phyloP scores from a whole-genome alignment of 495 filamentous ascomycete genomes.

The Pyrenula massariospora region DNA sequence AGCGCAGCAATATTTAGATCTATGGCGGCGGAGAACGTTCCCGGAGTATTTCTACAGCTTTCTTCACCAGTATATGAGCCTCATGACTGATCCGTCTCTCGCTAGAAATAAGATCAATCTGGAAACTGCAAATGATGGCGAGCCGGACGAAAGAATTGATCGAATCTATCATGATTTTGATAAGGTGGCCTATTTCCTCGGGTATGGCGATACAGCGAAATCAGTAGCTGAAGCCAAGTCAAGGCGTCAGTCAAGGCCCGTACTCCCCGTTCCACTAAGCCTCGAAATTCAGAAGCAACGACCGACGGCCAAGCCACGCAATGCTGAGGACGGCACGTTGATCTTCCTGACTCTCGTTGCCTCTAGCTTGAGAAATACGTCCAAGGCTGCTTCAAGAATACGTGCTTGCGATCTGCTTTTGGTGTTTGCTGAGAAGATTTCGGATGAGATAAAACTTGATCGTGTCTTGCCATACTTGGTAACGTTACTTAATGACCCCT shows the following conservation, averaged over 20 bases:
- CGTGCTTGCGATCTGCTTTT: conserved; percentile 88
- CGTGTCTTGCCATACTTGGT: conserved; percentile 86
- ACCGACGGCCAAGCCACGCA: conserved; percentile 64
- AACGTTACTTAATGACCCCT: conserved; percentile 64
- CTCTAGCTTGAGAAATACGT: conserved; percentile 78
- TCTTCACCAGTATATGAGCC: conserved; percentile 91
- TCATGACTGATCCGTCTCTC: conserved; percentile 87
- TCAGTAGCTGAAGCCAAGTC: conserved; percentile 3
- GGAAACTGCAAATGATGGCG: conserved; percentile 54
- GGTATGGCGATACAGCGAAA: conserved; percentile 17
- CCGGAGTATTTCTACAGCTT: conserved; percentile 95
- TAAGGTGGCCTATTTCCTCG: conserved; percentile 90
- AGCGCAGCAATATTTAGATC: conserved; percentile 87
- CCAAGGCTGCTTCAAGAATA: conserved; percentile 72
- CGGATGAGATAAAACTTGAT: conserved; percentile 95
- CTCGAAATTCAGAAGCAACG: conserved; percentile 9
- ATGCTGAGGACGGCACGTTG: conserved; percentile 75
- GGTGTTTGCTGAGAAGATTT: conserved; percentile 81
- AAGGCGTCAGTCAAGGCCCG: conserved; percentile 8
- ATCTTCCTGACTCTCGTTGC: conserved; percentile 85
- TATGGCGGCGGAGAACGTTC: conserved; percentile 85
- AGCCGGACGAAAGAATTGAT: conserved; percentile 88
- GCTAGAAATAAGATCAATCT: conserved; percentile 54
- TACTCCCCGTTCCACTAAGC: conserved; percentile 14
- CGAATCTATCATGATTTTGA: conserved; percentile 90